Evolutionary conservation across 2,329 filamentous ascomycete species (phyloP).

Genomic region (Aspergillus calidoustus): DNA sequence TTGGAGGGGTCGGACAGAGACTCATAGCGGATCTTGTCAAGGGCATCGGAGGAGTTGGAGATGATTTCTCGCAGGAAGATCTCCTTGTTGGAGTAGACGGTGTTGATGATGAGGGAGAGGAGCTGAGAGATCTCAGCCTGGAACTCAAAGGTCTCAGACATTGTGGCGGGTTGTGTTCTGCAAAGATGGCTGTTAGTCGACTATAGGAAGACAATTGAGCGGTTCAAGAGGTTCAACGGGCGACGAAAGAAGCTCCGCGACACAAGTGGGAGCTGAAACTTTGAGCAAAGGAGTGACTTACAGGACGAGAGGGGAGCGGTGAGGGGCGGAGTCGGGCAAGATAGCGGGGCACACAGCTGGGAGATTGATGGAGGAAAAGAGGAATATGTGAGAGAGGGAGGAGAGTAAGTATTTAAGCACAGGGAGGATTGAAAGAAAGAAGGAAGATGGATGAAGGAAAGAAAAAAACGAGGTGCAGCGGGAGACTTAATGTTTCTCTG

Average conservation of each 20-base stretch:
- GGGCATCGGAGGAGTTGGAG: conserved; percentile 97
- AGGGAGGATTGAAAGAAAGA: conserved; percentile 20
- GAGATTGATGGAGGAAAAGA: conserved; percentile 18
- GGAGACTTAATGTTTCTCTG: conserved; percentile 34
- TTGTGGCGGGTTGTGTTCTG: conserved; percentile 53
- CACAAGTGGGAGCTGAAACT: not conserved
- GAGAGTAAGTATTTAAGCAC: conserved; percentile 13
- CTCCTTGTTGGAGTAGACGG: conserved; percentile 99
- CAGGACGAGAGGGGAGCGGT: conserved; percentile 13
- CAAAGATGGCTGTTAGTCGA: conserved; percentile 12
- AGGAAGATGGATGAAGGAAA: conserved; percentile 26
- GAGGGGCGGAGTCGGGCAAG: not conserved
- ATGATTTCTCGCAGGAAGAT: conserved; percentile 99
- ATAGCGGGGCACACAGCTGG: conserved; percentile 15
- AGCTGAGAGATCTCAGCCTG: conserved; percentile 99
- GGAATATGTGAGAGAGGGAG: conserved; percentile 10
- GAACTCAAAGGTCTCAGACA: conserved; percentile 99
- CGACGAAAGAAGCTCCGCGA: not conserved
- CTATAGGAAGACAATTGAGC: not conserved
- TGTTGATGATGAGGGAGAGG: conserved; percentile 99
- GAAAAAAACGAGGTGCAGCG: conserved; percentile 22
- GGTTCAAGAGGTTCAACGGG: not conserved
- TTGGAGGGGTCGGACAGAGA: conserved; percentile 94
- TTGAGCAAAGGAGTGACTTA: conserved; percentile 13
- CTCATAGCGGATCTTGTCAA: conserved; percentile 99